Evolutionary conservation across 2,329 filamentous ascomycete genomes (phyloP).

Genomic region (Fusarium succisae): DNA sequence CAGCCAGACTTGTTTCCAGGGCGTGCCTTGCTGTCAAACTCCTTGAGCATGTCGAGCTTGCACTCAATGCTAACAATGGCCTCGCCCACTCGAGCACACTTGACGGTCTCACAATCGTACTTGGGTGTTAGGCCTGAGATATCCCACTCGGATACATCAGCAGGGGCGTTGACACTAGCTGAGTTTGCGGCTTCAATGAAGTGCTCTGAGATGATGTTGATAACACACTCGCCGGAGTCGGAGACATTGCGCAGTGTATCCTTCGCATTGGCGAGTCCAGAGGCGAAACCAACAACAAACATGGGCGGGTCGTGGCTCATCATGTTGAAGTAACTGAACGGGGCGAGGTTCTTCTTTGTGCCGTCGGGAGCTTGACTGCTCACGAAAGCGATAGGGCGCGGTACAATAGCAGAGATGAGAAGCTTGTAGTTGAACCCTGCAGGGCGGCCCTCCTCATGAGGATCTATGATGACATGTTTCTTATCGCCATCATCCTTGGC

Average conservation of each 20-base stretch:
- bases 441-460: slow-evolving; percentile 75
- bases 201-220: slow-evolving; percentile 88
- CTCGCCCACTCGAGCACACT: slow-evolving; percentile 79
- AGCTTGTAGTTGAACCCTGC: slow-evolving; percentile 87
- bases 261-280: slow-evolving; percentile 66
- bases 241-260: slow-evolving; percentile 81
- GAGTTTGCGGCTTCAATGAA: slow-evolving; percentile 89
- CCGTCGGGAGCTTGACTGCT: slow-evolving; percentile 69
- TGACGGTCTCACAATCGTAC: slow-evolving; percentile 70
- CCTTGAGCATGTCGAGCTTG: slow-evolving; percentile 76
- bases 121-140: slow-evolving; percentile 79
- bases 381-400: slow-evolving; percentile 79
- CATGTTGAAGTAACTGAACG: slow-evolving; percentile 87
- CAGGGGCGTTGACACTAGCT: slow-evolving; percentile 80
- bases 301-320: slow-evolving; percentile 88
- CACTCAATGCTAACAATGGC: slow-evolving; percentile 85
- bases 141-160: slow-evolving; percentile 81
- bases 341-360: slow-evolving; percentile 75
- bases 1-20: slow-evolving; percentile 80
- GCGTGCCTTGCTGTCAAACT: slow-evolving; percentile 77
- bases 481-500: slow-evolving; percentile 27
- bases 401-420: slow-evolving; percentile 83
- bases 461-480: slow-evolving; percentile 83
- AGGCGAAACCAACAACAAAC: slow-evolving; percentile 70
- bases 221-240: slow-evolving; percentile 77